phyloP scores from a whole-genome alignment of 345 rosid genomes.

The Triadica sebifera region DNA sequence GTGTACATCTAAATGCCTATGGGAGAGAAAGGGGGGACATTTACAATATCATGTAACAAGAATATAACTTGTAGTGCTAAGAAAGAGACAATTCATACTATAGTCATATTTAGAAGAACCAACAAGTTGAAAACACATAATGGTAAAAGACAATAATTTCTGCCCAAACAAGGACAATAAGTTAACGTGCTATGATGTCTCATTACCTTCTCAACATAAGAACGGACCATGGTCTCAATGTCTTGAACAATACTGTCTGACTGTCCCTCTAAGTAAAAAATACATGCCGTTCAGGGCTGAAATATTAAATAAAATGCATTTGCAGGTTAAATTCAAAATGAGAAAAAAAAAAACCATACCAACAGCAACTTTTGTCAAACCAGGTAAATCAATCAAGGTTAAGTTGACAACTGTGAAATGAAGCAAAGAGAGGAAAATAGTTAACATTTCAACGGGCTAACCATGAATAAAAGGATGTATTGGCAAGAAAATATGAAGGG shows the following conservation, averaged over 20 bases:
- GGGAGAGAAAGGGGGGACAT: too few species aligned
- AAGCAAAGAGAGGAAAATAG: conserved; percentile 12
- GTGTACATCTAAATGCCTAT: too few species aligned
- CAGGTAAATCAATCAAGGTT: conserved; percentile 90
- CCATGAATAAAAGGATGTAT: not conserved
- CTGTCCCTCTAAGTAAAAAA: conserved; percentile 76
- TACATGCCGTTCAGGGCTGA: conserved; percentile 7
- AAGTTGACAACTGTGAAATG: conserved; percentile 81
- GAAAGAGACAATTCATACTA: not conserved
- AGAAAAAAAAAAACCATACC: conserved; percentile 49
- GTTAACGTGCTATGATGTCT: not conserved
- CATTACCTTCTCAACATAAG: conserved; percentile 86
- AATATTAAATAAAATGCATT: not conserved
- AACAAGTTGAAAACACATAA: not conserved
- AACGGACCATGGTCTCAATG: conserved; percentile 86
- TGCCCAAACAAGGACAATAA: too few species aligned
- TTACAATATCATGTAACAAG: too few species aligned
- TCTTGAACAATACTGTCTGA: conserved; percentile 81
- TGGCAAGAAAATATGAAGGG: not conserved
- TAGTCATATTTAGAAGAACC: not conserved
- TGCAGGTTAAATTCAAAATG: conserved; percentile 11
- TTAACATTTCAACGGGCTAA: not conserved
- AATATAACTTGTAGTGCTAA: not conserved
- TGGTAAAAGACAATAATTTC: too few species aligned
- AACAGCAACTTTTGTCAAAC: conserved; percentile 90